A percentile compares a stretch with the other conserved stretches of the same genome.
Evolutionary conservation across 2,329 filamentous ascomycete species (phyloP).

Genomic region (Sporothrix phasma): DNA sequence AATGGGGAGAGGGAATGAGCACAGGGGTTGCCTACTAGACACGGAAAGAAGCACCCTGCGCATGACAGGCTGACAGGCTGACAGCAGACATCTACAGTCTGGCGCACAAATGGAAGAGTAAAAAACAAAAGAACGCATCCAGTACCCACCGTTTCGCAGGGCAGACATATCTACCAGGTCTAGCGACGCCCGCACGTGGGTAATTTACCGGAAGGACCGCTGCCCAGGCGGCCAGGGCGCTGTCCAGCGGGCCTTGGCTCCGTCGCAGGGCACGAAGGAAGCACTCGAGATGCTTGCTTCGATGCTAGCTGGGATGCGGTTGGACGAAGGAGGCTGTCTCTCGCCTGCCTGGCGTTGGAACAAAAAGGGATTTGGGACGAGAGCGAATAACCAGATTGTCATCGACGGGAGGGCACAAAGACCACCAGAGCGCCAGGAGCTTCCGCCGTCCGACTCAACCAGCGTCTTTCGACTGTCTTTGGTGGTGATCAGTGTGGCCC

Average conservation of each 20-base stretch:
- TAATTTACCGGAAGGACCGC: not conserved
- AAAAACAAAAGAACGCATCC: not conserved
- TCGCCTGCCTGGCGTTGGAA: not conserved
- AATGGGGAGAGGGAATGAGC: not conserved
- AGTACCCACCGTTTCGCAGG: not conserved
- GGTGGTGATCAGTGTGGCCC: too few species aligned
- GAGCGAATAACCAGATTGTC: not conserved
- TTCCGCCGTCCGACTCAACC: too few species aligned
- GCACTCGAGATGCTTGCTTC: not conserved
- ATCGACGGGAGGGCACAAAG: not conserved
- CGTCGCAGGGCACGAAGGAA: not conserved
- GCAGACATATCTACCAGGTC: not conserved
- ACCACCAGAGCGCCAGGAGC: too few species aligned
- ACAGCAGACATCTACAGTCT: too few species aligned
- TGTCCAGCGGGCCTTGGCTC: conserved; percentile 3
- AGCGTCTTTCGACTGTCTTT: not conserved
- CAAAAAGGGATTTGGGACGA: not conserved
- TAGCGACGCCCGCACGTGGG: not conserved
- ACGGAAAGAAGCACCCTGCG: not conserved
- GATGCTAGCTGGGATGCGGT: not conserved
- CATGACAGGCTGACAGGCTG: not conserved
- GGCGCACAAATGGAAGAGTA: not conserved
- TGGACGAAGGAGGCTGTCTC: not conserved
- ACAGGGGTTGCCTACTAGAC: not conserved
- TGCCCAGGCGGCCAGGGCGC: not conserved